Conservation (phyloP, 768 basidiomycete genomes). For the Mycena rebaudengoi region DNA sequence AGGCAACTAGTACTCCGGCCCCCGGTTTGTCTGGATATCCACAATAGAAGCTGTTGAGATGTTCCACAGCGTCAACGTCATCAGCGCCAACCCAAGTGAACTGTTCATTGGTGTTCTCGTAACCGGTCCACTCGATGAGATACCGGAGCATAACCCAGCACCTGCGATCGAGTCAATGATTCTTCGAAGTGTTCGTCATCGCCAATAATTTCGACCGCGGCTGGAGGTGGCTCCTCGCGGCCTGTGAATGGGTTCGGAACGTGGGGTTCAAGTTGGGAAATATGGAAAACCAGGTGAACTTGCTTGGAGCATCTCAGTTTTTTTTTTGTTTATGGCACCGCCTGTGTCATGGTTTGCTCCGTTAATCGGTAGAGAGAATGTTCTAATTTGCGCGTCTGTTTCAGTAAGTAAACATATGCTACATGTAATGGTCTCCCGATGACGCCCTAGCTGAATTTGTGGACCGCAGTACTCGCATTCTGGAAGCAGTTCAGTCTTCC, state of each 20-base stretch:
- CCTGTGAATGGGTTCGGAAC: conserved; percentile 2
- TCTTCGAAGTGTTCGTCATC: too few relatives aligned
- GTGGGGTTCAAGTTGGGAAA: conserved; percentile 3
- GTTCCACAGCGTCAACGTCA: too few relatives aligned
- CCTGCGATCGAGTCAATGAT: too few relatives aligned
- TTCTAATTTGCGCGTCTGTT: conserved; percentile 4
- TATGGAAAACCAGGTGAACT: conserved; percentile 5
- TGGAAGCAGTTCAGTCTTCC: conserved; percentile 5
- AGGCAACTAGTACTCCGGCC: too few relatives aligned
- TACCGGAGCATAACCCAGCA: too few relatives aligned
- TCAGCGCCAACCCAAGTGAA: too few relatives aligned
- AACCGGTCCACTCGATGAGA: too few relatives aligned
- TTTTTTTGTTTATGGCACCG: not conserved
- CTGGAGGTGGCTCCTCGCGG: too few relatives aligned
- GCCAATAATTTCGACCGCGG: too few relatives aligned
- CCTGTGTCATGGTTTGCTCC: conserved; percentile 6
- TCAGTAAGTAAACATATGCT: conserved; percentile 3
- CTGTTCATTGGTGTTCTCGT: too few relatives aligned
- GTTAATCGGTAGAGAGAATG: conserved; percentile 3
- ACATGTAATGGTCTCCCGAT: conserved; percentile 7
- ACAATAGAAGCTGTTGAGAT: too few relatives aligned
- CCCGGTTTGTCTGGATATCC: too few relatives aligned
- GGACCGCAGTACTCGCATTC: conserved; percentile 6
- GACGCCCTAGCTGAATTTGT: conserved; percentile 9
- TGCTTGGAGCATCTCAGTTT: conserved; percentile 5